Evolutionary conservation across 768 basidiomycete species (phyloP).

Genomic region (Leccinum broughii): DNA sequence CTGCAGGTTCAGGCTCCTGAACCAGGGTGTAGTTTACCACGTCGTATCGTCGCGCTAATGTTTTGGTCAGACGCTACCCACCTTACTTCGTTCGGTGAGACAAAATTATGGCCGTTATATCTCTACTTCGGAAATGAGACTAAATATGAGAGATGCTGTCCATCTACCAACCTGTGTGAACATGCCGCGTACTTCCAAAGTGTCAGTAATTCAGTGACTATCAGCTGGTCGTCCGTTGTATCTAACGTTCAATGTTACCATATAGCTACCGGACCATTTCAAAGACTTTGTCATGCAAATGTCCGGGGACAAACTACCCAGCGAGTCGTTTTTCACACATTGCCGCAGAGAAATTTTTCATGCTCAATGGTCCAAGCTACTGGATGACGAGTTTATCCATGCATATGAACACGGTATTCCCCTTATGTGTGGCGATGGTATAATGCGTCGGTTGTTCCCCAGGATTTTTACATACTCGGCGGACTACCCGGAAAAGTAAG

Average conservation of each 20-base stretch:
- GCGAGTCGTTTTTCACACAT: neutral
- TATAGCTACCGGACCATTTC: neutral
- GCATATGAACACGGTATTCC: neutral
- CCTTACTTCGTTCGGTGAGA: neutral
- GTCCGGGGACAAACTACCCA: neutral
- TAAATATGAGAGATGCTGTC: neutral
- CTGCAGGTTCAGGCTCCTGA: neutral
- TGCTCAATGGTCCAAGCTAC: neutral
- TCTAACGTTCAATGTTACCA: too few relatives aligned
- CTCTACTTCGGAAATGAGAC: neutral
- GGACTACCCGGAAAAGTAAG: neutral
- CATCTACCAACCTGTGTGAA: neutral
- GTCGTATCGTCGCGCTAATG: neutral
- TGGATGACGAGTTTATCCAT: neutral
- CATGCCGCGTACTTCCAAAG: neutral
- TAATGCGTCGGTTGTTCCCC: neutral
- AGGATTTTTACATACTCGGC: neutral
- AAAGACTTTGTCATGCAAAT: neutral
- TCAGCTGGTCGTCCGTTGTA: too few relatives aligned
- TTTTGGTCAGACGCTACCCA: neutral
- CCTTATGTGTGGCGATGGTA: neutral
- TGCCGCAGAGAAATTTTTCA: neutral
- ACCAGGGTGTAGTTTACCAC: neutral
- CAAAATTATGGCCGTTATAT: neutral
- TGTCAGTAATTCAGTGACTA: neutral